phyloP scores from a whole-genome alignment of 2,329 filamentous ascomycete species.

The Diaporthe sp. region DNA sequence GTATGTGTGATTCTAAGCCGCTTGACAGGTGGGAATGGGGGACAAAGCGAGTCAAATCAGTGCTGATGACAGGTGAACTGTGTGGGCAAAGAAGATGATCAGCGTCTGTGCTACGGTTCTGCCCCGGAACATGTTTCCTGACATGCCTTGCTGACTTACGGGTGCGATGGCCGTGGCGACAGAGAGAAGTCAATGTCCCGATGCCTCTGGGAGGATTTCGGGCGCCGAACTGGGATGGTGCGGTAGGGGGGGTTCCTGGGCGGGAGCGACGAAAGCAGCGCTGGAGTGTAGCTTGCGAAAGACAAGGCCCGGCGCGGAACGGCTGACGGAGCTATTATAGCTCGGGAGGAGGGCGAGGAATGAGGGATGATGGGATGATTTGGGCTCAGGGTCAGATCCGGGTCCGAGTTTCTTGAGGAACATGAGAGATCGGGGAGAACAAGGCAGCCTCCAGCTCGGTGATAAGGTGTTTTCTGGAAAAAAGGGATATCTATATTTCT shows the following conservation, averaged over 20 bases:
- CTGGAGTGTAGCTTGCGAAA: conserved; percentile 22
- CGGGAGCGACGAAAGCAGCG: conserved; percentile 8
- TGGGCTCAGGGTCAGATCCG: neutral
- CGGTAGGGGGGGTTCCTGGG: neutral
- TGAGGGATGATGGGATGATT: neutral
- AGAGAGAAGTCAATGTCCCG: neutral
- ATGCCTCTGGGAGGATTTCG: conserved; percentile 4
- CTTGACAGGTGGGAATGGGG: conserved; percentile 13
- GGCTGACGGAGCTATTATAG: conserved; percentile 25
- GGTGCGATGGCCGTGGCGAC: neutral
- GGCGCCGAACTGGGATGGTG: conserved; percentile 24
- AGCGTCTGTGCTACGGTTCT: neutral
- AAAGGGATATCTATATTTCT: conserved; percentile 25
- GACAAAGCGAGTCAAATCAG: neutral
- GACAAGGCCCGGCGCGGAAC: conserved; percentile 10
- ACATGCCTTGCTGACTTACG: conserved; percentile 17
- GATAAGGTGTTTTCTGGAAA: neutral
- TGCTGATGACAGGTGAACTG: neutral
- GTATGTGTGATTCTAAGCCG: neutral
- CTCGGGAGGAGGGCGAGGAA: conserved; percentile 16
- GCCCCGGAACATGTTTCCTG: neutral
- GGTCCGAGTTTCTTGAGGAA: neutral
- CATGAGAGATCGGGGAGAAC: neutral
- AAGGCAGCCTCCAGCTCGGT: neutral
- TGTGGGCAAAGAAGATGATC: neutral